Base-by-base conservation (phyloP, 495 filamentous ascomycete species). In the Friedmanniomyces simplex region DNA sequence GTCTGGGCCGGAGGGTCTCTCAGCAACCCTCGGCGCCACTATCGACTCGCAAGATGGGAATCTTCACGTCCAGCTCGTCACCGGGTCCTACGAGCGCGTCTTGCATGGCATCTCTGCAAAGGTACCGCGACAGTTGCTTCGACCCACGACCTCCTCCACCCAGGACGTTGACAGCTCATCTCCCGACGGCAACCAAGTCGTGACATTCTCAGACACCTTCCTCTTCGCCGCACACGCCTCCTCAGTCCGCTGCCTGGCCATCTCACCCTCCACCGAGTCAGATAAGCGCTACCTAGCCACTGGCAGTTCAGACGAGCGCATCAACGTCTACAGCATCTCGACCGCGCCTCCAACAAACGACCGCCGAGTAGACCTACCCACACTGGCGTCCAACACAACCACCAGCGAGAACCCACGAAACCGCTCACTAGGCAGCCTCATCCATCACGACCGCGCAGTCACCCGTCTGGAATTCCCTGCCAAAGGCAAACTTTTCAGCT, bases 251-350 rank as follows among this genome's bases (percentile, higher is more conserved):
- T 91, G 88, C 66, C 77, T 99, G 25, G 88, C 91, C 16, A 71
- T 98, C 60, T 96, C 90, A 0, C 88, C 91, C 0, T 76, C 85
- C 2, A 83, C 88, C 16, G 79, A 78, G 12, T 52, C 70, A 3
- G 72, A 78, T 37, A 95, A 89, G 67, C 77, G 93, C 49, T 82
- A 90, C 50, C 80, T 97, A 50, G 93, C 94, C 47, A 94, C 81
- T 28, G 95, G 94, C 57, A 82, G 85, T 69, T 88, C 87, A 21
- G 93, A 99, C 73, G 88, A 95, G 70, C 84, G 86, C 39, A 87
- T 99, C 73, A 95, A 97, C 68, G 78, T 99, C 57, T 97, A 96
- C 76, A 86, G 85, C 49, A 74, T 99, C 48, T 93, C 90, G 13
- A 85, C 87, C 28, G 76, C 80, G 36, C 79, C 85, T 12, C 84